phyloP scores from a whole-genome alignment of 208 protist genomes.

The Trypanosoma cruzi region DNA sequence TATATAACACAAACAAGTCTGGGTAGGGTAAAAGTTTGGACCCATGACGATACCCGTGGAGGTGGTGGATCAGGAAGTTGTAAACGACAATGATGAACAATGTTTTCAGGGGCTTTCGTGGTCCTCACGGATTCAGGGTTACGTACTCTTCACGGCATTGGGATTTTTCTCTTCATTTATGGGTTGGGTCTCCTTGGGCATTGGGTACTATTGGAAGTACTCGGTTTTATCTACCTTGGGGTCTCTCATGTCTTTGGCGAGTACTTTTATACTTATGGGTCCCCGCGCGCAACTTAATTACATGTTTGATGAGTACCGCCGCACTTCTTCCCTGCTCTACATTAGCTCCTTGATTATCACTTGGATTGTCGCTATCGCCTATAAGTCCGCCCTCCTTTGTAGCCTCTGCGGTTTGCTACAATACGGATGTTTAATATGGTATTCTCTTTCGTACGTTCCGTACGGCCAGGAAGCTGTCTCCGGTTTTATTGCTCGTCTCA shows the following conservation, averaged over 20 bases:
- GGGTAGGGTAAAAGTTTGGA: background rate
- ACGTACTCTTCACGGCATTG: slow-evolving; percentile 75
- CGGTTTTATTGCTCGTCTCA: slow-evolving; percentile 2
- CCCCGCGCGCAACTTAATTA: slow-evolving; percentile 76
- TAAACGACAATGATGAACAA: slow-evolving; percentile 55
- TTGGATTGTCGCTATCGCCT: slow-evolving; percentile 65
- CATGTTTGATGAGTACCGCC: slow-evolving; percentile 92
- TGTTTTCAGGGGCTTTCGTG: slow-evolving; percentile 74
- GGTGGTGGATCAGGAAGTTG: background rate
- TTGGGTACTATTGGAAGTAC: slow-evolving; percentile 89
- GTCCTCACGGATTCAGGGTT: slow-evolving; percentile 81
- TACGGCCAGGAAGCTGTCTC: slow-evolving; percentile 73
- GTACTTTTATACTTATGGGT: slow-evolving; percentile 89
- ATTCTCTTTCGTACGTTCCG: slow-evolving; percentile 91
- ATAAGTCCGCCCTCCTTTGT: slow-evolving; percentile 68
- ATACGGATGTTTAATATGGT: slow-evolving; percentile 87
- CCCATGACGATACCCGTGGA: slow-evolving; percentile 6
- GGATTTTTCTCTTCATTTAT: slow-evolving; percentile 77
- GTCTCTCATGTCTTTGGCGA: slow-evolving; percentile 73
- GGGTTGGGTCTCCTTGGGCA: slow-evolving; percentile 80
- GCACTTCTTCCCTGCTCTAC: slow-evolving; percentile 66
- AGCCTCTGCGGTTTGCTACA: slow-evolving; percentile 75
- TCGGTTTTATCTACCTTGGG: slow-evolving; percentile 73
- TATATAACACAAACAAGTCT: slow-evolving; percentile 8
- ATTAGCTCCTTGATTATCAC: slow-evolving; percentile 71